Conservation (phyloP, 495 filamentous ascomycete genomes). For the Daldinia vernicosa region DNA sequence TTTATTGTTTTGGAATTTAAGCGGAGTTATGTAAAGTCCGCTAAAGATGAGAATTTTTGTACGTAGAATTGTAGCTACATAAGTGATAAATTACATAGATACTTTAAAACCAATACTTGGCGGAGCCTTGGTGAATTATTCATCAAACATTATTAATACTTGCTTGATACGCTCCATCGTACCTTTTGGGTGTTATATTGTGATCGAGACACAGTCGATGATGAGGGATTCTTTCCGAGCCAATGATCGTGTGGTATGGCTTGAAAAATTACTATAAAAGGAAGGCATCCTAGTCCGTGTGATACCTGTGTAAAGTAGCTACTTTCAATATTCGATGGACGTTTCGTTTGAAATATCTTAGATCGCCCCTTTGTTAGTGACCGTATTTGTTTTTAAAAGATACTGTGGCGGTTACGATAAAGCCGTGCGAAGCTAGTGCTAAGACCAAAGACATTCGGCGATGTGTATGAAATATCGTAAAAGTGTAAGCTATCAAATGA, state of each 20-base stretch:
- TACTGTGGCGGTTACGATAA: neutral
- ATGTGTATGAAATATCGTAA: neutral
- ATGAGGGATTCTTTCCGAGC: neutral
- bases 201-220: neutral
- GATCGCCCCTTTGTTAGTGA: neutral
- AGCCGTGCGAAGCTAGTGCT: neutral
- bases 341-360: neutral
- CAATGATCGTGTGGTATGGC: neutral
- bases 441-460: neutral
- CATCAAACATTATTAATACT: neutral
- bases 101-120: neutral
- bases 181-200: neutral
- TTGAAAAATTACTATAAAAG: neutral
- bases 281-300: neutral
- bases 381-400: neutral
- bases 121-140: neutral
- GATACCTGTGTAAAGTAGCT: neutral
- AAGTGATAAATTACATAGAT: neutral
- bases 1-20: neutral
- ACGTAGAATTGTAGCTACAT: neutral
- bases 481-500: neutral
- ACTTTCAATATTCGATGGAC: neutral
- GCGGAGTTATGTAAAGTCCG: slow-evolving; percentile 2
- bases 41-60: too few species aligned
- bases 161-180: neutral